phyloP scores from a whole-genome alignment of 352 stramenopile genomes.

The Phytophthora hibernalis region DNA sequence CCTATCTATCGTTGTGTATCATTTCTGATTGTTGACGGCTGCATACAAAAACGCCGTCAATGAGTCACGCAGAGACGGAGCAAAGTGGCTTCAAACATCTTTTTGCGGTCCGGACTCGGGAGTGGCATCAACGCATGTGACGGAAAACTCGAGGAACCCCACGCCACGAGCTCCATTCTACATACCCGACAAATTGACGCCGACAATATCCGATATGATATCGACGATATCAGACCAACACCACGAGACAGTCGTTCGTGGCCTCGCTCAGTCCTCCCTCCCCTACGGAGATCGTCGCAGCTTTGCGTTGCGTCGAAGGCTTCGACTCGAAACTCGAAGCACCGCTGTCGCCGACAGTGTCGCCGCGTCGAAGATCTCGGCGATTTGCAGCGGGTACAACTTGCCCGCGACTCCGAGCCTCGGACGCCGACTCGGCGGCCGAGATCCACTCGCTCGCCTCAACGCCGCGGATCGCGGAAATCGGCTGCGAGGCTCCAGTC shows the following conservation, averaged over 20 bases:
- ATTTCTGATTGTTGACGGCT: background rate
- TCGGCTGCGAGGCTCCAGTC: constrained; percentile 11
- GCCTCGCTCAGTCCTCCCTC: background rate
- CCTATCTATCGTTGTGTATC: background rate
- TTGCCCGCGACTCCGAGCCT: no score
- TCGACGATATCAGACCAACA: no score
- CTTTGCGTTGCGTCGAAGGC: constrained; percentile 11
- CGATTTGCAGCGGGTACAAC: constrained; percentile 18
- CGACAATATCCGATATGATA: no score
- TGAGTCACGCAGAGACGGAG: background rate
- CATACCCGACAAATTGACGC: no score
- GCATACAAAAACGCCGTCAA: background rate
- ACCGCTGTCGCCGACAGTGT: no score
- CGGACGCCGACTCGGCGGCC: no score
- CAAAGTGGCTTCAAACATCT: background rate
- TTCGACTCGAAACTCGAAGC: no score
- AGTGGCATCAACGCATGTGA: background rate
- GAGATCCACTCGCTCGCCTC: constrained; percentile 28
- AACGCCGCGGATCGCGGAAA: constrained; percentile 32
- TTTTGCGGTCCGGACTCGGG: background rate
- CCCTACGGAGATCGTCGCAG: constrained; percentile 15
- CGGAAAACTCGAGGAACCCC: background rate
- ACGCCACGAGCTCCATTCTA: background rate
- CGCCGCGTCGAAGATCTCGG: constrained; percentile 2
- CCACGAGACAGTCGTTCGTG: background rate